A percentile compares a stretch with the other conserved stretches of the same genome.
Evolutionary conservation across 2,329 filamentous ascomycete species (phyloP).

Genomic region (Colletotrichum lindemuthianum): DNA sequence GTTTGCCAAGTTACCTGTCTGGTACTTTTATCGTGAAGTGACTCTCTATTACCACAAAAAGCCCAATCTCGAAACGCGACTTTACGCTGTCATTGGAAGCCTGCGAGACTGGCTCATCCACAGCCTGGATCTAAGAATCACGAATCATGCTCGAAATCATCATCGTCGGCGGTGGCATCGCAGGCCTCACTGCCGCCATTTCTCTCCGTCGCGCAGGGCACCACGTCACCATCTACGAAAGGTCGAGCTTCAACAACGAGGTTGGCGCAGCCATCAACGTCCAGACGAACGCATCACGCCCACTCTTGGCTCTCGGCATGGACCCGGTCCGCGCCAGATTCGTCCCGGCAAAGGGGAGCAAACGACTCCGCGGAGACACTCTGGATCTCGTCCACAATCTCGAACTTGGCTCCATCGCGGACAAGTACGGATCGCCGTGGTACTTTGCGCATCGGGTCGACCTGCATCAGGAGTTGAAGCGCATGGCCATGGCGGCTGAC

Average conservation of each 20-base stretch:
- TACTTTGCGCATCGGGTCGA: conserved; percentile 52
- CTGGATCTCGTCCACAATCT: conserved; percentile 36
- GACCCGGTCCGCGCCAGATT: conserved; percentile 43
- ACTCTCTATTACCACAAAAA: no score
- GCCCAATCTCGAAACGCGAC: no score
- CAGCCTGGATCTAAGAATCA: no score
- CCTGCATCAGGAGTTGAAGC: conserved; percentile 48
- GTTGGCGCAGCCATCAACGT: conserved; percentile 52
- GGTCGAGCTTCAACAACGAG: conserved; percentile 48
- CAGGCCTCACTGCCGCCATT: conserved; percentile 47
- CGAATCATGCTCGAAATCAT: conserved; percentile 34
- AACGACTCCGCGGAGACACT: conserved; percentile 21
- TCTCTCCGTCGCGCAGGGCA: conserved; percentile 48
- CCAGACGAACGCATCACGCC: conserved; percentile 49
- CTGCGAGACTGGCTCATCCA: no score
- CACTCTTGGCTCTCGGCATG: conserved; percentile 49
- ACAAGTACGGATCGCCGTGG: conserved; percentile 37
- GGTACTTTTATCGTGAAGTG: no score
- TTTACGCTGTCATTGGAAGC: no score
- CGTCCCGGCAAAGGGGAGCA: conserved; percentile 40
- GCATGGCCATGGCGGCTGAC: conserved; percentile 44
- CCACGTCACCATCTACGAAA: conserved; percentile 48
- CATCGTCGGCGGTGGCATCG: conserved; percentile 50
- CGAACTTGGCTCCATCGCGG: conserved; percentile 3
- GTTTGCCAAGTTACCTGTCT: no score